phyloP scores from a whole-genome alignment of 306 rosid species.

The Urtica urens region DNA sequence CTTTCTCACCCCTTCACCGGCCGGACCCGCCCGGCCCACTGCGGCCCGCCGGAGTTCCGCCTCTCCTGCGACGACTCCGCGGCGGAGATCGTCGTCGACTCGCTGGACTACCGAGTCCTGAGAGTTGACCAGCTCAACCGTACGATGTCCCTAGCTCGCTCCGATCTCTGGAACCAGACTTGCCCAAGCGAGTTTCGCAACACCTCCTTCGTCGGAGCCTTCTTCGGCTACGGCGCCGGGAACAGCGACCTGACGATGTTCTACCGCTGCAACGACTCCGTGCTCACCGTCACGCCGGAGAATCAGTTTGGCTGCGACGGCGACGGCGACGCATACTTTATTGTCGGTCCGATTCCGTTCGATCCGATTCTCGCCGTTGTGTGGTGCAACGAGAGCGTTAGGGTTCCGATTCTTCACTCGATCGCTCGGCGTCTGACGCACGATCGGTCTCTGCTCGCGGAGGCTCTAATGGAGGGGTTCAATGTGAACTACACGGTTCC shows the following conservation, averaged over 20 bases:
- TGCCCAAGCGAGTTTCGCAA: slow-evolving; percentile 21
- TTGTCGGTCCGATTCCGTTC: slow-evolving; percentile 36
- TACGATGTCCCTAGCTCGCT: slow-evolving; percentile 27
- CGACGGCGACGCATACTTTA: slow-evolving; percentile 30
- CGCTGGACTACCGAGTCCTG: slow-evolving; percentile 30
- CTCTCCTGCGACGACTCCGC: slow-evolving; percentile 22
- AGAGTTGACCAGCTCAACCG: slow-evolving; percentile 11
- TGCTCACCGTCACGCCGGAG: not conserved
- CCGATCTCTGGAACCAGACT: slow-evolving; percentile 49
- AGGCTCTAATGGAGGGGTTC: slow-evolving; percentile 51
- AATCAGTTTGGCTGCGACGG: slow-evolving; percentile 29
- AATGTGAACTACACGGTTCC: slow-evolving; percentile 28
- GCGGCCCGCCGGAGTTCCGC: slow-evolving; percentile 41
- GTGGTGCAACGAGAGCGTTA: slow-evolving; percentile 18
- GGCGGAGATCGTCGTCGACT: slow-evolving; percentile 23
- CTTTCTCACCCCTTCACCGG: slow-evolving; percentile 50
- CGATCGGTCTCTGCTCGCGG: slow-evolving; percentile 25
- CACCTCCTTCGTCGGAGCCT: slow-evolving; percentile 16
- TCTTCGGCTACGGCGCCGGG: slow-evolving; percentile 18
- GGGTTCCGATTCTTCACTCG: slow-evolving; percentile 25
- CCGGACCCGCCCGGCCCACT: slow-evolving; percentile 29
- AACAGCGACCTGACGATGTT: slow-evolving; percentile 33
- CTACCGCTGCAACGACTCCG: slow-evolving; percentile 24
- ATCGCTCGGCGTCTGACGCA: slow-evolving; percentile 12
- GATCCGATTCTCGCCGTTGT: slow-evolving; percentile 23